phyloP scores from a whole-genome alignment of 495 filamentous ascomycete genomes.

The Bombardia bombarda region DNA sequence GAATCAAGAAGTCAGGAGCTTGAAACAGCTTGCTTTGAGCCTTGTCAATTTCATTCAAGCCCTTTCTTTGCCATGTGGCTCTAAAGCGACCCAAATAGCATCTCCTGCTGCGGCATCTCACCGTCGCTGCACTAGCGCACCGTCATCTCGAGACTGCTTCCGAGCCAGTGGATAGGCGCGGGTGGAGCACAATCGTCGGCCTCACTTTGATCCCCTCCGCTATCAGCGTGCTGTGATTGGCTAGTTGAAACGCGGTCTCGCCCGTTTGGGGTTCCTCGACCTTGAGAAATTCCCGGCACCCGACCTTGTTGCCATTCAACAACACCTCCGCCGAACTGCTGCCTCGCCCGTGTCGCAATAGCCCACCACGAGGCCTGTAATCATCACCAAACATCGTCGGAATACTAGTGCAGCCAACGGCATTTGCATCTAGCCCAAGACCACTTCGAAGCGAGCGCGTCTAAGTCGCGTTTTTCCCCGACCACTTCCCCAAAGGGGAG shows the following conservation, averaged over 20 bases:
- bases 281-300: slow-evolving; percentile 23
- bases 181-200: not conserved
- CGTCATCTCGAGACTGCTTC: too few relatives aligned
- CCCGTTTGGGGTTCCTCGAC: slow-evolving; percentile 22
- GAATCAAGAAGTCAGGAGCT: too few relatives aligned
- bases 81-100: too few relatives aligned
- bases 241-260: slow-evolving; percentile 20
- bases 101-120: too few relatives aligned
- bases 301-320: slow-evolving; percentile 21
- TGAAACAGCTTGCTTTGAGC: too few relatives aligned
- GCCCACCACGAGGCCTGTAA: slow-evolving; percentile 13
- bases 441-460: slow-evolving; percentile 17
- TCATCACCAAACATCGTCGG: slow-evolving; percentile 15
- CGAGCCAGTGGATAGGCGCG: not conserved
- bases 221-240: slow-evolving; percentile 20
- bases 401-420: not conserved
- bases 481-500: too few relatives aligned
- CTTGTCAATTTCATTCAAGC: too few relatives aligned
- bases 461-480: slow-evolving; percentile 29
- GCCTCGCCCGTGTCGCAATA: slow-evolving; percentile 7
- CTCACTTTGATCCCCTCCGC: slow-evolving; percentile 11
- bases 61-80: too few relatives aligned
- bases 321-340: slow-evolving; percentile 13
- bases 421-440: slow-evolving; percentile 1
- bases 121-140: too few relatives aligned